Conservation (phyloP, 73 alveolate species). For the Strombidium stylifer region DNA sequence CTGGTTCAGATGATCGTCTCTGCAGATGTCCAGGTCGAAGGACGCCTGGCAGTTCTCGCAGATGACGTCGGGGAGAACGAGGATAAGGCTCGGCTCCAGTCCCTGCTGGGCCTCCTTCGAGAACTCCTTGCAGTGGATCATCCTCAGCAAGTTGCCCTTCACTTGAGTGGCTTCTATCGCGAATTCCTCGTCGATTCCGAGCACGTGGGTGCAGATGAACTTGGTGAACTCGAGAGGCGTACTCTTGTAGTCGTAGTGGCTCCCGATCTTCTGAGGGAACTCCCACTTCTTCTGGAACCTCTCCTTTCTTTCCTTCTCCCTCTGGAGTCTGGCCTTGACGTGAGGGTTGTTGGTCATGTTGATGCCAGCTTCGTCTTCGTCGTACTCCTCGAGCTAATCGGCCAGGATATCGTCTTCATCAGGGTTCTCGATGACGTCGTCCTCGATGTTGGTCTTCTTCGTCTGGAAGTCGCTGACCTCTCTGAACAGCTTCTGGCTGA, state of each 20-base stretch:
- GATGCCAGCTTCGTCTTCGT: conserved; percentile 46
- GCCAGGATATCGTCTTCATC: conserved; percentile 12
- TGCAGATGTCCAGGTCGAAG: conserved; percentile 85
- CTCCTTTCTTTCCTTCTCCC: conserved; percentile 45
- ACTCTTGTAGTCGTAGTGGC: conserved; percentile 56
- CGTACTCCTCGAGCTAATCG: conserved; percentile 47
- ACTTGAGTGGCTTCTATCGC: conserved; percentile 54
- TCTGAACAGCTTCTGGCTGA: conserved; percentile 58
- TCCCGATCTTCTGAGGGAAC: conserved; percentile 80
- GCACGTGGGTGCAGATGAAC: conserved; percentile 73
- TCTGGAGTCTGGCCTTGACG: conserved; percentile 48
- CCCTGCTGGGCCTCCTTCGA: conserved; percentile 61
- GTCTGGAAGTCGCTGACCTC: conserved; percentile 42
- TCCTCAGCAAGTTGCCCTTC: conserved; percentile 71
- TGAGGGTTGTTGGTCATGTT: conserved; percentile 39
- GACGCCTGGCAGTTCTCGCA: conserved; percentile 76
- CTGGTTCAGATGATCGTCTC: conserved; percentile 52
- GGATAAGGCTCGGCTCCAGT: conserved; percentile 80
- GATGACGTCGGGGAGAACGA: conserved; percentile 81
- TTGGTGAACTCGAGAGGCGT: conserved; percentile 67
- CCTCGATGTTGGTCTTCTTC: conserved; percentile 33
- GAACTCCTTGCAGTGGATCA: conserved; percentile 76
- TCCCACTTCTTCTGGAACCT: conserved; percentile 66
- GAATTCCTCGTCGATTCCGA: conserved; percentile 78
- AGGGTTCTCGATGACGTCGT: not conserved